Base-by-base conservation (phyloP, 805 yeast species). In the Candida chilensis region DNA sequence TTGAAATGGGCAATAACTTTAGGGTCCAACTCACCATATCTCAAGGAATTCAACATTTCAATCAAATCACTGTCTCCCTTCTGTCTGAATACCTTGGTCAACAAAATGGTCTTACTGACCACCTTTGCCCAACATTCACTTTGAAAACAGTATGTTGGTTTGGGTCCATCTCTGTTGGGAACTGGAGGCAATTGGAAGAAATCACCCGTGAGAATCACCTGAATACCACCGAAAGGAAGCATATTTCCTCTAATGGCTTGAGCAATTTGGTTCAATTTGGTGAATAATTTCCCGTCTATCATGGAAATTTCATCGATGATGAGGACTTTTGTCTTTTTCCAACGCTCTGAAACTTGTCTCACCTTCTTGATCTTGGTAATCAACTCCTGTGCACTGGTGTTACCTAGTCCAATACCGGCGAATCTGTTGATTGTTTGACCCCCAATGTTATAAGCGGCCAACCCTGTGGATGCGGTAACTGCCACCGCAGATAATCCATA, bases 131-230 rank as follows among this genome's bases (percentile, higher is more conserved):
- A 92, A 16, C 74, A 55, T 3, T 58, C 48, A 7, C 86, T 67
- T 44, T 87, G 82, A 45, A 92, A 92, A 35, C 95, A 80, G 47
- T 80, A 92, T 19, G 48, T 48, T 2, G 58, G 54, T 24, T 37
- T 46, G 16, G 45, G 45, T 1, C 52, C 52, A 14, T 48, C 54
- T 25, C 57, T 62, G 15, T 63, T 63, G 8, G 67, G 60, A 5
- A 92, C 94, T 0, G 98, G 98, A 1, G 98, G 98, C 27, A 92
- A 63, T 56, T 92, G 98, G 53, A 81, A 88, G 49, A 90, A 88
- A 55, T 92, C 98, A n/a, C 98, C 98, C 4, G 94, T 81, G 20
- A 88, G 54, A 9, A 92, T 73, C 11, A 92, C 41, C 46, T 92
- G 98, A 27, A 92, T 78, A 0, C 98, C 98, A 4, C 98, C 98